Percentiles rank a stretch among this genome's conserved stretches.
Conservation (phyloP, 148 eudicot genomes). For the Bassia scoparia region DNA sequence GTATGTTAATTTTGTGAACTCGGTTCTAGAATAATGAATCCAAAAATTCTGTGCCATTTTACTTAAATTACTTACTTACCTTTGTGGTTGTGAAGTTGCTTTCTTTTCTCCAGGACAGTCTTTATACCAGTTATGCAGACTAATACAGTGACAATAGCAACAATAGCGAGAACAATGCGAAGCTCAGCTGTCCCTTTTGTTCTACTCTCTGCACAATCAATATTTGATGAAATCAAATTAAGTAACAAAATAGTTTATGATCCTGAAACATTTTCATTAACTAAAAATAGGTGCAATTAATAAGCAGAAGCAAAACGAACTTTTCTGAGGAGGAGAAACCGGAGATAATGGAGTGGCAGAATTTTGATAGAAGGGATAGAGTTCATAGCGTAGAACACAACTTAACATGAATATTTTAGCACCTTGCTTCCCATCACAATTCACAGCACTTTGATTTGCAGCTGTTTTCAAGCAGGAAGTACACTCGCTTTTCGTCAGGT, state of each 20-base stretch:
- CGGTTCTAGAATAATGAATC: too few species aligned
- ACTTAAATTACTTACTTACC: background rate
- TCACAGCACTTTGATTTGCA: background rate
- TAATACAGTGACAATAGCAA: background rate
- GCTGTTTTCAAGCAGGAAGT: background rate
- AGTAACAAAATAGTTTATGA: too few species aligned
- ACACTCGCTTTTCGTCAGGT: background rate
- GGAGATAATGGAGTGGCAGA: background rate
- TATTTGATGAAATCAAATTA: background rate
- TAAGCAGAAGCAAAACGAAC: background rate
- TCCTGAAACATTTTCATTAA: background rate
- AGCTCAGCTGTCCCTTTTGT: background rate
- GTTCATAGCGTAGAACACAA: slow-evolving; percentile 15
- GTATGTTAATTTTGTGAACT: background rate
- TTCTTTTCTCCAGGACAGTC: background rate
- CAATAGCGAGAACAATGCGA: background rate
- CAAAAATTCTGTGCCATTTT: too few species aligned
- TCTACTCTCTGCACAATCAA: slow-evolving; percentile 3
- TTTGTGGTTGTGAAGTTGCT: background rate
- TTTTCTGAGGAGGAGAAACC: slow-evolving; percentile 4
- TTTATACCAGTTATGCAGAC: background rate
- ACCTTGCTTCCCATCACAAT: slow-evolving; percentile 8
- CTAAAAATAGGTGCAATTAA: background rate
- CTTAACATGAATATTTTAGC: background rate
- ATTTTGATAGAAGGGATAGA: background rate